phyloP scores from a whole-genome alignment of 345 rosid genomes.

The Syzygium grande region DNA sequence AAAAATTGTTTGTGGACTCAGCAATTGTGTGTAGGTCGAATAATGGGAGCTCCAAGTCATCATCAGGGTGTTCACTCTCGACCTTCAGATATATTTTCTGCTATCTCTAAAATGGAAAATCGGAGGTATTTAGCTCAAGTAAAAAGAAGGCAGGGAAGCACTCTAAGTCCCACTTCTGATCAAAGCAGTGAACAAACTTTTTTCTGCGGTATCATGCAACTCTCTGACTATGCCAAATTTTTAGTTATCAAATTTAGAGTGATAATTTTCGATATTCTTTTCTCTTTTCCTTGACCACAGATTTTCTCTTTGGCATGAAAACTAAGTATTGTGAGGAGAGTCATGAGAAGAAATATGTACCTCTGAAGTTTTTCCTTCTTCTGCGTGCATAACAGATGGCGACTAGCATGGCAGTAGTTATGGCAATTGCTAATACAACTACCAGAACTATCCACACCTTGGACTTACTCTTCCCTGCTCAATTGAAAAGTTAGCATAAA shows the following conservation, averaged over 20 bases:
- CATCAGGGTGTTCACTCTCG: background rate
- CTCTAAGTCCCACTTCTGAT: background rate
- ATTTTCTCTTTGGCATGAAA: background rate
- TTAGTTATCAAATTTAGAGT: background rate
- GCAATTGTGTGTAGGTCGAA: background rate
- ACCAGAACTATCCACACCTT: background rate
- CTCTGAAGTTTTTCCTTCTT: background rate
- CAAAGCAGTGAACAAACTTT: background rate
- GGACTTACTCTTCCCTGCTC: background rate
- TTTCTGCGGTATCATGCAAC: background rate
- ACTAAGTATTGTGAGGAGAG: background rate
- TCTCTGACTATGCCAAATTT: background rate
- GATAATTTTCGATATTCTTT: background rate
- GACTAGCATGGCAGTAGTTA: background rate
- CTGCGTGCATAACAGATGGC: background rate
- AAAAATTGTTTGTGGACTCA: constrained; percentile 15
- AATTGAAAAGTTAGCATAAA: background rate
- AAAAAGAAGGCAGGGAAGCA: background rate
- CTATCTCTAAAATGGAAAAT: background rate
- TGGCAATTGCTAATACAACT: background rate
- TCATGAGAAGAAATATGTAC: background rate
- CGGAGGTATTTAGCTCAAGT: background rate
- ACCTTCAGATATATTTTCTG: background rate
- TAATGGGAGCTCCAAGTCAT: constrained; percentile 2
- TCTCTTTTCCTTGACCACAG: background rate